Evolutionary conservation across 23 red algal species (phyloP).

Genomic region (Gracilariopsis chorda): DNA sequence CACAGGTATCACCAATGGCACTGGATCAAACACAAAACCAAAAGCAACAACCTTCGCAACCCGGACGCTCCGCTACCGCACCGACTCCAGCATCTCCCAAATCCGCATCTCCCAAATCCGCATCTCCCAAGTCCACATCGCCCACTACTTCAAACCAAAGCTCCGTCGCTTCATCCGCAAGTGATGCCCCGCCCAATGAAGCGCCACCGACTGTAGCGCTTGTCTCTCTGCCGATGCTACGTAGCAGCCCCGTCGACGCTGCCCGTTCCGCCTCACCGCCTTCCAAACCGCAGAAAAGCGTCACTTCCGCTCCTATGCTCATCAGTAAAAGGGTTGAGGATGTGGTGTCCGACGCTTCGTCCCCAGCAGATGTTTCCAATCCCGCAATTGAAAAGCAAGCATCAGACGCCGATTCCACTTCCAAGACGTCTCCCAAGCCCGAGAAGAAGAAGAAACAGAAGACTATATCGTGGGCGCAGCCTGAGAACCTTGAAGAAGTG

Average conservation of each 20-base stretch:
- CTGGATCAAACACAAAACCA: no score
- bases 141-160: no score
- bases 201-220: neutral
- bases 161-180: neutral
- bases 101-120: no score
- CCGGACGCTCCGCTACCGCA: no score
- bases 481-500: conserved; percentile 52
- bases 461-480: conserved; percentile 39
- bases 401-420: neutral
- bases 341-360: neutral
- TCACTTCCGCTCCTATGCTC: neutral
- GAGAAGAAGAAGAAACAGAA: conserved; percentile 42
- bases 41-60: no score
- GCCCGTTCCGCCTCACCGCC: neutral
- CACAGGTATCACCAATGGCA: no score
- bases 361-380: neutral
- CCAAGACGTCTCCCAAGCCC: neutral
- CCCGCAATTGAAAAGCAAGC: neutral
- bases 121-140: no score
- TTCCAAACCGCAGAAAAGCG: neutral
- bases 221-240: neutral
- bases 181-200: neutral
- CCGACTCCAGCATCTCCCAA: no score
- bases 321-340: conserved; percentile 35
- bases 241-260: conserved; percentile 22